Evolutionary conservation across 371 early-diverging fungal genomes (phyloP).

Genomic region (Dichotomocladium elegans): DNA sequence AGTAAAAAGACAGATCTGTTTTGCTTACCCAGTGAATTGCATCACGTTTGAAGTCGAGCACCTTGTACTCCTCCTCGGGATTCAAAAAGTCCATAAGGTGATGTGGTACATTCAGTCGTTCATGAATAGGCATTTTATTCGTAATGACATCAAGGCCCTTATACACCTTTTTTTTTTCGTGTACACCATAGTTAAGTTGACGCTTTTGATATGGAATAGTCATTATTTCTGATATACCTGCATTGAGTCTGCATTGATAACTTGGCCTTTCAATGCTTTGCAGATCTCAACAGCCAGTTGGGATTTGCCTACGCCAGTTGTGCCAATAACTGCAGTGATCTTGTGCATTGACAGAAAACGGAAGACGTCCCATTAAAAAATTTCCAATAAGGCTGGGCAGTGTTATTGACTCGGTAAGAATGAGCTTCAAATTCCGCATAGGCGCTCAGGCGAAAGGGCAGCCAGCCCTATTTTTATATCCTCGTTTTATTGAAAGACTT

Average conservation of each 20-base stretch:
- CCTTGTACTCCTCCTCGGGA: constrained; percentile 77
- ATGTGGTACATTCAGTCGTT: constrained; percentile 71
- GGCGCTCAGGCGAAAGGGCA: too few species aligned
- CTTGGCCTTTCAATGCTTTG: constrained; percentile 78
- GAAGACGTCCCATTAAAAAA: too few species aligned
- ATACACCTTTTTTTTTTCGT: constrained; percentile 69
- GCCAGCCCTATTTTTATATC: too few species aligned
- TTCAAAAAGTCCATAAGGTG: constrained; percentile 86
- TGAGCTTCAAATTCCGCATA: too few species aligned
- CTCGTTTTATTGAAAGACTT: too few species aligned
- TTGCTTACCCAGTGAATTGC: constrained; percentile 59
- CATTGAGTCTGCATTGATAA: constrained; percentile 94
- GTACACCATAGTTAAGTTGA: neutral
- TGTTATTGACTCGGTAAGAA: too few species aligned
- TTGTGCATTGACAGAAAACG: constrained; percentile 9
- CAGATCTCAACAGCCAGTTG: constrained; percentile 87
- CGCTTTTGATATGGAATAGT: too few species aligned
- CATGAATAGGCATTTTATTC: constrained; percentile 84
- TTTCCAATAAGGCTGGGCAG: too few species aligned
- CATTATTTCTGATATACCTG: constrained; percentile 55
- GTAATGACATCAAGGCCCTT: constrained; percentile 87
- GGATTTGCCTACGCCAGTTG: constrained; percentile 94
- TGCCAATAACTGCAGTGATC: constrained; percentile 67
- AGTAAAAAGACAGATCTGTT: neutral
- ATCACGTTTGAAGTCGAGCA: constrained; percentile 78